A percentile compares a stretch with the other conserved stretches of the same genome.
Conservation (phyloP, 2,329 filamentous ascomycete species). For the Diaporthe vexans region DNA sequence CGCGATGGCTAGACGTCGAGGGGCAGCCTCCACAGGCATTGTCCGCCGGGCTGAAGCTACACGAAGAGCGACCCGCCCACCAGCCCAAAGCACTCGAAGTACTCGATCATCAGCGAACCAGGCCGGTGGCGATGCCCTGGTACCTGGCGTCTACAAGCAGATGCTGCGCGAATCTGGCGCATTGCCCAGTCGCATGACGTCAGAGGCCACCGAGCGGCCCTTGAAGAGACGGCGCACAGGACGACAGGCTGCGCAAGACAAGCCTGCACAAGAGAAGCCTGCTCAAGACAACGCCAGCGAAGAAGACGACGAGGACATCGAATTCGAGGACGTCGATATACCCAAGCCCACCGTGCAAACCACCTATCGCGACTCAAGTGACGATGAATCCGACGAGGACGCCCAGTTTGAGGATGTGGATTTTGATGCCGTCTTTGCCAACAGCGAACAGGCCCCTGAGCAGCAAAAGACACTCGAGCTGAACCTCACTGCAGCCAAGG, state of each 20-base stretch:
- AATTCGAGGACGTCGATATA: slow-evolving; percentile 65
- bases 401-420: slow-evolving; percentile 65
- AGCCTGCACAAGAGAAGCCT: background rate
- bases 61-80: slow-evolving; percentile 33
- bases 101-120: slow-evolving; percentile 46
- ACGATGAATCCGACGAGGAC: slow-evolving; percentile 58
- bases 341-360: slow-evolving; percentile 66
- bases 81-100: slow-evolving; percentile 45
- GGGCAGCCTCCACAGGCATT: slow-evolving; percentile 33
- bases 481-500: slow-evolving; percentile 64
- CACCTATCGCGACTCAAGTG: slow-evolving; percentile 63
- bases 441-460: slow-evolving; percentile 43
- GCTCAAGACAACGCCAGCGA: slow-evolving; percentile 44
- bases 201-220: slow-evolving; percentile 54
- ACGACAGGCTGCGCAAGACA: slow-evolving; percentile 44
- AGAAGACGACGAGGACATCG: slow-evolving; percentile 57
- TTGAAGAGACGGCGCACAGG: slow-evolving; percentile 57
- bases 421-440: slow-evolving; percentile 51
- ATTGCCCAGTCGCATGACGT: slow-evolving; percentile 45
- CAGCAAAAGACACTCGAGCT: slow-evolving; percentile 60
- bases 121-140: slow-evolving; percentile 36
- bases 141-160: slow-evolving; percentile 61
- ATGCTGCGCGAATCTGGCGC: slow-evolving; percentile 66
- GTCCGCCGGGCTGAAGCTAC: slow-evolving; percentile 37
- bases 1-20: slow-evolving; percentile 38